Base-by-base conservation (phyloP, 2,329 filamentous ascomycete genomes). In the Fusarium sp. region DNA sequence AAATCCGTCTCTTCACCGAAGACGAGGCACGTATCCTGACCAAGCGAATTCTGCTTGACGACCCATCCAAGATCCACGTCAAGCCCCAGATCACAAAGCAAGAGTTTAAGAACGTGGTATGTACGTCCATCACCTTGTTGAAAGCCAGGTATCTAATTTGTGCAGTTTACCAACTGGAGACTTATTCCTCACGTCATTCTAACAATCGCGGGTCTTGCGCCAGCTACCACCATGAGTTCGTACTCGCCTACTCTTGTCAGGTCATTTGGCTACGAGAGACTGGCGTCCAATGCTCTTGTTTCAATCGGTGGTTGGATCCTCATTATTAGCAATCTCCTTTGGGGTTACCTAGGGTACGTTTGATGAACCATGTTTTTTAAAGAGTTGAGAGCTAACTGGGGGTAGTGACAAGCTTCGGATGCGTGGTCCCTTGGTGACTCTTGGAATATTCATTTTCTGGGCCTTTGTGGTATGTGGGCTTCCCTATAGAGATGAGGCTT, bases 301-400 rank as follows among this genome's bases (percentile, higher is more conserved):
- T 82, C 82, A 0, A 81, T 84, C 22, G 82, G 83, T 7, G 70
- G 75, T 1, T 84, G 82, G 82, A 70, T 80, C 8, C 54, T 83
- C 20, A 65, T 84, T 2, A 27, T 82, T 1, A 73, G 76, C 22
- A 84, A 82, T 50, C 25, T 84, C 2, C 32, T 73, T 11, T 82
- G 80, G 80, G 82, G 82, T n/a, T 45, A 33, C 15, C 14, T 65
- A 70, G 57, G 67, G 67, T 58, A 32, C 22, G 33, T 38, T 38
- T n/a, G 15, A 35, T 52, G 27, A 12, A 12, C 4, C 7, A 11
- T 45, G 5, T 38, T 40, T 27, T 38, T 40, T 35, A 25, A 6
- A 4, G 32, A 33, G 10, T n/a, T 10, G 12, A 32, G n/a, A 45
- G 22, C 52, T 70, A 25, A 71, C 60, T n/a, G 4, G n/a, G 25